Evolutionary conservation across 202 grass and related monocot species (phyloP).

Genomic region (Musa balbisiana): DNA sequence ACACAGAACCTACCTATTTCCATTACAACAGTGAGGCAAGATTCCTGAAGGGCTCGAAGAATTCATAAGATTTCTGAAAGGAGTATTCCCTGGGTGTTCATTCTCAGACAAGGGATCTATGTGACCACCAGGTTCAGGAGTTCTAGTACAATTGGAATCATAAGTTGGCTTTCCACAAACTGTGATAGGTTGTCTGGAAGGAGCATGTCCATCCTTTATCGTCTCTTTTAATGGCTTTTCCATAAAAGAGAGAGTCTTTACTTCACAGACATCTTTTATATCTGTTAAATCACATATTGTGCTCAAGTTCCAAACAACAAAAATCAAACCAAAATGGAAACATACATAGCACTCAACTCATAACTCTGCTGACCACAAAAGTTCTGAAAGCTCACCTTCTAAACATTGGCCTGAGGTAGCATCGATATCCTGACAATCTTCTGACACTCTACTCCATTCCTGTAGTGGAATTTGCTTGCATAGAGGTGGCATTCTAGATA

Average conservation of each 20-base stretch:
- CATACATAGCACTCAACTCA: neutral
- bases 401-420: conserved; percentile 28
- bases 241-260: neutral
- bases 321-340: neutral
- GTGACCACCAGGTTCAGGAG: neutral
- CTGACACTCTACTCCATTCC: neutral
- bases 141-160: neutral
- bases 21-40: neutral
- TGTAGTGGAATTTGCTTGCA: conserved; percentile 10
- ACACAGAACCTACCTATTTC: neutral
- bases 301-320: neutral
- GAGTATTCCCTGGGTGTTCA: neutral
- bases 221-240: neutral
- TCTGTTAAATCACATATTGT: conserved; percentile 1
- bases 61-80: neutral
- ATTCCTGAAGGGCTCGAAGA: neutral
- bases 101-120: neutral
- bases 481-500: conserved; percentile 21
- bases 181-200: neutral
- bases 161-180: neutral
- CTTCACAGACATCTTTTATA: conserved; percentile 4
- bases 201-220: neutral
- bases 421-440: conserved; percentile 23
- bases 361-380: neutral
- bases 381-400: conserved; percentile 30